phyloP scores from a whole-genome alignment of 2,329 filamentous ascomycete species.

The Pochonia chlamydosporia region DNA sequence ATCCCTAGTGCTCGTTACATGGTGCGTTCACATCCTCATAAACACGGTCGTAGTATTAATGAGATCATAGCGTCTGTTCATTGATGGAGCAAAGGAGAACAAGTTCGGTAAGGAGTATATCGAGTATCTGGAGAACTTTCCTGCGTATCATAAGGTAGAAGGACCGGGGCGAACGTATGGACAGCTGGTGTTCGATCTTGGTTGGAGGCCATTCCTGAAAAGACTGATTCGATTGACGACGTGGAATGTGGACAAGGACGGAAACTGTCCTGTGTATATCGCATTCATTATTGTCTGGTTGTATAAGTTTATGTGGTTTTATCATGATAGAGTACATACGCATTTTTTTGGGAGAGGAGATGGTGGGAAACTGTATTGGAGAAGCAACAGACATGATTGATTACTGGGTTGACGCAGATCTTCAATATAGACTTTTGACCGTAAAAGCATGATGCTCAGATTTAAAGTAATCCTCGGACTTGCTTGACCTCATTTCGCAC shows the following conservation, averaged over 20 bases:
- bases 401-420: too few relatives aligned
- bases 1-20: slow-evolving; percentile 8
- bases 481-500: slow-evolving; percentile 1
- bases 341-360: slow-evolving; percentile 4
- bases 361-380: slow-evolving; percentile 4
- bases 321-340: slow-evolving; percentile 5
- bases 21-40: background rate
- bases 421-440: too few relatives aligned
- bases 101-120: slow-evolving; percentile 4
- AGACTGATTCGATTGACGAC: slow-evolving; percentile 5
- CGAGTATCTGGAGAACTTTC: slow-evolving; percentile 3
- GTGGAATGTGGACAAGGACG: slow-evolving; percentile 6
- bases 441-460: too few relatives aligned
- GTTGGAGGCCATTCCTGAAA: slow-evolving; percentile 7
- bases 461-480: background rate
- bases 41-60: background rate
- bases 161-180: slow-evolving; percentile 4
- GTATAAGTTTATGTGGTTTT: slow-evolving; percentile 6
- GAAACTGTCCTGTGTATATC: slow-evolving; percentile 5
- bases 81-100: slow-evolving; percentile 1
- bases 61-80: background rate
- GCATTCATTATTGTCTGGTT: slow-evolving; percentile 6
- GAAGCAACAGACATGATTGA: too few relatives aligned
- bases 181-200: slow-evolving; percentile 3
- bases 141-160: slow-evolving; percentile 2